Evolutionary conservation across 805 yeast species (phyloP).

Genomic region (Kodamaea kaohsiungensis): DNA sequence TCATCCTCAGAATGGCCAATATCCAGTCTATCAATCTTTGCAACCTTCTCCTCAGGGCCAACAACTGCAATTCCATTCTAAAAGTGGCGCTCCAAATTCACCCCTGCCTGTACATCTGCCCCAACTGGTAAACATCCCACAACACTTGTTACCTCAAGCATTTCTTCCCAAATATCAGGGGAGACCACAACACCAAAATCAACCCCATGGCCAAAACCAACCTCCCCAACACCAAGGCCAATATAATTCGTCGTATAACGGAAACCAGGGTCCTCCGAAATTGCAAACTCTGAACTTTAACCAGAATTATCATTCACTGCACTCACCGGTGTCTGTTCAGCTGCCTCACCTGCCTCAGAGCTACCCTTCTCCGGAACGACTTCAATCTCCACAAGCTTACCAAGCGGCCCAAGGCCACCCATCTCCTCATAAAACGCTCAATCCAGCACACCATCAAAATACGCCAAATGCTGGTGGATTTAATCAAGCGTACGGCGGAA

Average conservation of each 20-base stretch:
- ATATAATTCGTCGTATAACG: slow-evolving; percentile 5
- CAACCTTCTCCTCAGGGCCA: neutral
- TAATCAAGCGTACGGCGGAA: neutral
- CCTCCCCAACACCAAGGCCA: slow-evolving; percentile 8
- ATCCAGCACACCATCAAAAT: neutral
- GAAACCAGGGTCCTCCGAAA: neutral
- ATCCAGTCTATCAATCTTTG: neutral
- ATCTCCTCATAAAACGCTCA: neutral
- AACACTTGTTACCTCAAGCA: slow-evolving; percentile 18
- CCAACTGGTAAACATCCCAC: slow-evolving; percentile 16
- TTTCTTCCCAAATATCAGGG: slow-evolving; percentile 10
- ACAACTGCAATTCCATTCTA: neutral
- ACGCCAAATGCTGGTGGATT: neutral
- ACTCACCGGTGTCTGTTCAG: neutral
- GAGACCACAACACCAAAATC: slow-evolving; percentile 6
- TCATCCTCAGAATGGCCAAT: neutral
- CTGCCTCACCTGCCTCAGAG: slow-evolving; percentile 1
- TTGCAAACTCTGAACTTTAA: neutral
- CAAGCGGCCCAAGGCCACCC: neutral
- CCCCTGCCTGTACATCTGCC: slow-evolving; percentile 1
- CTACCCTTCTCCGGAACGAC: neutral
- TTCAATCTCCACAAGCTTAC: neutral
- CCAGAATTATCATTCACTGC: neutral
- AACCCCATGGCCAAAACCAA: slow-evolving; percentile 13
- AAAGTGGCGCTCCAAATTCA: neutral